Base-by-base conservation (phyloP, 1,284 basidiomycete species). In the Heterobasidion irregulare region DNA sequence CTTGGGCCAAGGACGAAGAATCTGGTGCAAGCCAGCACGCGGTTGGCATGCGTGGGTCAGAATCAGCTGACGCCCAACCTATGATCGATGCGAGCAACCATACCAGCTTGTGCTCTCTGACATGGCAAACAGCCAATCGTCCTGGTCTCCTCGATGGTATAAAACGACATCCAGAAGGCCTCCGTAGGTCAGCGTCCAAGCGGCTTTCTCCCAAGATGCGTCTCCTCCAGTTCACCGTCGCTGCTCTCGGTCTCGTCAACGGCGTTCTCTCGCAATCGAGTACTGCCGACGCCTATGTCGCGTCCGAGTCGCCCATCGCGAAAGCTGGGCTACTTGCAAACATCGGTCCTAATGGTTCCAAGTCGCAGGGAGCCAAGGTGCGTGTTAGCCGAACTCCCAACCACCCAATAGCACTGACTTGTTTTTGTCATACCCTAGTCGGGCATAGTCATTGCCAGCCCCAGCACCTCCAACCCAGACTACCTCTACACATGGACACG, bases 261-360 rank as follows among this genome's bases (percentile, higher is more conserved):
- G 36, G 8, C 15, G 15, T 34, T 12, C 8, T 35, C 15, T 35
- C 34, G 15, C 49, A 38, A 34, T 13, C 49, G 35, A 33, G 16
- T 8, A 16, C 56, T 35, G 59, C 63, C 47, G 64, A 66, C 58
- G 61, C 67, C 32, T 88, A 82, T 62, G 63, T 83, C 57, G 63
- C 69, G 0, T 70, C 70, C 9, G 78, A 87, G 67, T 74, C 72
- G 0, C 78, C 80, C 45, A 75, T 84, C 60, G 83, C 85, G 8
- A 77, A 82, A 62, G 75, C 77, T 0, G 80, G 75, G 5, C 52
- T 85, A 12, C 73, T 86, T 35, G 84, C 84, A 19, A 88, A 88
- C 68, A 84, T 89, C 59, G 86, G 86, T 2, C 69, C 83, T 2
- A 59, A 61, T 45, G 84, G 84, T 2, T 66, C 76, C 46, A 76